Conservation (phyloP, 495 filamentous ascomycete species). For the Evernia prunastri region DNA sequence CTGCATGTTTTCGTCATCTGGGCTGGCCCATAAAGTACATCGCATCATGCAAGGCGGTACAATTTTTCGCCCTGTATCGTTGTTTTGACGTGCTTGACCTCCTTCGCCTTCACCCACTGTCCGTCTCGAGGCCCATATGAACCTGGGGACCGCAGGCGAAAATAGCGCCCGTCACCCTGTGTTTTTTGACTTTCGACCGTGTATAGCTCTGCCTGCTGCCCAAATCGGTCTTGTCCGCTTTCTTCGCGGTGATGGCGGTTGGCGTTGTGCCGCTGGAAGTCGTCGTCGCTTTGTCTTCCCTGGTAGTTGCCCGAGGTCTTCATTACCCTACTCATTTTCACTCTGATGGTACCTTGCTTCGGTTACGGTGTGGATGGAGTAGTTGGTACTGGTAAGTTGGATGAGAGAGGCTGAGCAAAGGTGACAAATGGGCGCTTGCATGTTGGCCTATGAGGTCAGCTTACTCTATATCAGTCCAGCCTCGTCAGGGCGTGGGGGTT, state of each 20-base stretch:
- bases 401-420: background rate
- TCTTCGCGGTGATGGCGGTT: background rate
- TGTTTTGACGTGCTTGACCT: background rate
- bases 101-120: background rate
- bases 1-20: background rate
- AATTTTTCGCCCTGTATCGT: background rate
- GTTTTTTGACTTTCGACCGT: background rate
- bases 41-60: background rate
- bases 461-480: background rate
- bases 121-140: background rate
- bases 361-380: background rate
- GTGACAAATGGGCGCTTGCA: background rate
- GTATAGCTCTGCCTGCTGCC: background rate
- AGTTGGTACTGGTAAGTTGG: background rate
- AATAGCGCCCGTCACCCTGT: background rate
- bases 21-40: background rate
- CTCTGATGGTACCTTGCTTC: too few relatives aligned
- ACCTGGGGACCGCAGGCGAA: background rate
- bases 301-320: too few relatives aligned
- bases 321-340: too few relatives aligned
- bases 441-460: background rate
- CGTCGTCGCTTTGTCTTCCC: too few relatives aligned
- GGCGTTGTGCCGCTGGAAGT: background rate
- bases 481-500: background rate
- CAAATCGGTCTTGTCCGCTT: constrained; percentile 2